phyloP scores from a whole-genome alignment of 352 stramenopile species.

The Phytophthora pistaciae region DNA sequence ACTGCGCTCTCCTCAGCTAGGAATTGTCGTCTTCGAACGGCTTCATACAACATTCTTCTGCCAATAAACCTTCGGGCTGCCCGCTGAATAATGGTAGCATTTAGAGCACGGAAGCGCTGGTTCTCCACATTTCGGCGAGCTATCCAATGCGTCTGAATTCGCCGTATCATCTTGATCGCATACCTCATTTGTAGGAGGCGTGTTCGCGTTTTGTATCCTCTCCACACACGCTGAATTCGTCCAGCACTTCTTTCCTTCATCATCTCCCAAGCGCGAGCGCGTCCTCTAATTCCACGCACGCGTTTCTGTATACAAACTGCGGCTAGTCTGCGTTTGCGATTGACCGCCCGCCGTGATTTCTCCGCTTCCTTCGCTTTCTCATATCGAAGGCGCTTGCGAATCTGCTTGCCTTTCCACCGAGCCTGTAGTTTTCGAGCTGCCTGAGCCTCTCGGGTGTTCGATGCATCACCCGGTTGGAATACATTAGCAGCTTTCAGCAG shows the following conservation, averaged over 20 bases:
- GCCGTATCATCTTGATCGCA: conserved; percentile 54
- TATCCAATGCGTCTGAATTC: conserved; percentile 61
- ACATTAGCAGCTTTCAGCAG: conserved; percentile 7
- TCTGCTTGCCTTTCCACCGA: conserved; percentile 53
- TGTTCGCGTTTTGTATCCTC: conserved; percentile 55
- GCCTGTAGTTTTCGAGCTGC: conserved; percentile 61
- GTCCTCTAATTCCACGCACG: conserved; percentile 61
- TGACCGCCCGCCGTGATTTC: conserved; percentile 40
- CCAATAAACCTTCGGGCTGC: conserved; percentile 47
- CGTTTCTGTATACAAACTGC: conserved; percentile 68
- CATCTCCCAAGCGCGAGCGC: conserved; percentile 43
- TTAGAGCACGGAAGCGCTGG: conserved; percentile 25
- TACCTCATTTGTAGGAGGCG: conserved; percentile 51
- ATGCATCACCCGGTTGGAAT: conserved; percentile 7
- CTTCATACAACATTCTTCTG: conserved; percentile 43
- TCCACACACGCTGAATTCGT: conserved; percentile 68
- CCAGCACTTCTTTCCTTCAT: conserved; percentile 50
- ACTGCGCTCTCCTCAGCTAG: conserved; percentile 62
- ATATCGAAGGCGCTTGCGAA: conserved; percentile 50
- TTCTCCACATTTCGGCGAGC: conserved; percentile 38
- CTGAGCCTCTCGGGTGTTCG: conserved; percentile 22
- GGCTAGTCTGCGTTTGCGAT: conserved; percentile 37
- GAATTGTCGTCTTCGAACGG: conserved; percentile 57
- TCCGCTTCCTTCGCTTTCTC: conserved; percentile 48
- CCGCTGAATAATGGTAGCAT: conserved; percentile 52